Evolutionary conservation across 1,139 yeast species (phyloP), one percentile per base, ranked within the genome.

Genomic region (Kodamaea sp.): DNA sequence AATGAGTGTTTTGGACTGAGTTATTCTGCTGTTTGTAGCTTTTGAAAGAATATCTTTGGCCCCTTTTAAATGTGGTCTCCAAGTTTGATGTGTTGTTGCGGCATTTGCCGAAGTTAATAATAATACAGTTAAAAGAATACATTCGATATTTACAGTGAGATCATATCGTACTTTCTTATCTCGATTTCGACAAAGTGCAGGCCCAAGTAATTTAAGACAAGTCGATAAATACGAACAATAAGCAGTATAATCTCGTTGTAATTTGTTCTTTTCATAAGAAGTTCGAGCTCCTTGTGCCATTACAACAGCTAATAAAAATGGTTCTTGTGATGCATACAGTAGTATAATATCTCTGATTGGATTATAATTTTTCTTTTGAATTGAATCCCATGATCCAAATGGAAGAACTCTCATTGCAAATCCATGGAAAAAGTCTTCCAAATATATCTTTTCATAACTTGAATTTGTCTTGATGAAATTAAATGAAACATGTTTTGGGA

Each of bases 21-120:
- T 41, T 12, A 47, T 52, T 15, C 47, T 50, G 57, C 53, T 56
- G 42, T 57, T 52, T 29, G 66, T 65, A 48, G 57, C 60, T 45
- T 79, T 79, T 38, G 83, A 62, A 34, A 81, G 62, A 22, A 84
- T 62, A 46, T 82, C 87, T 45, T 83, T 82, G 1, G 89, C 92
- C 27, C 90, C 90, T 49, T 75, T 71, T 35, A 84, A 62, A 62
- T 84, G 92, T 0, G 89, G 84, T 45, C 92, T 65, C 94, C 94
- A 84, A 48, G 79, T 78, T 44, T 81, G 82, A 55, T 76, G 75
- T 1, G 79, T 70, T 38, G 65, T 65, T 10, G 83, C 69, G 0
- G 89, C 89, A 54, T 84, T 81, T 38, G 83, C 84, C 39, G 86
- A 75, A 0, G 90, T 83, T 30, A 84, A 58, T 29, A 84, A 57